These are phyloP conservation scores for Coemansia sp. DNA, from an alignment of 192 early-diverging fungal species.

Conservation along the genomic window DNA sequence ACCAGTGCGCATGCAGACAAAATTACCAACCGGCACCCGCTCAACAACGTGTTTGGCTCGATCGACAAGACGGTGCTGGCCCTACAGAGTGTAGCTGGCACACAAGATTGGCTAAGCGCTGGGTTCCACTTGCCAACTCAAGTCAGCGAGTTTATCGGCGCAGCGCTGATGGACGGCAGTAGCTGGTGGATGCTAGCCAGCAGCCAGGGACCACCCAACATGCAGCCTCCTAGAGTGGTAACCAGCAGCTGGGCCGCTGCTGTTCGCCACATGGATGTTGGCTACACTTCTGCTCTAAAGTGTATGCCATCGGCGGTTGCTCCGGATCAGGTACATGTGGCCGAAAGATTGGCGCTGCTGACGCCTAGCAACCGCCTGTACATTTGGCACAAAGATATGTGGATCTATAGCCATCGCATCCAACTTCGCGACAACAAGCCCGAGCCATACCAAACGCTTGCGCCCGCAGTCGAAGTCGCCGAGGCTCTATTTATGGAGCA, in stretches of 20 bases:
- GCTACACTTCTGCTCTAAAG: conserved; percentile 38
- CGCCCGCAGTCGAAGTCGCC: conserved; percentile 23
- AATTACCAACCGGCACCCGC: conserved; percentile 33
- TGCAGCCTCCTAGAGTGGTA: conserved; percentile 27
- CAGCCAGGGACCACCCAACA: conserved; percentile 19
- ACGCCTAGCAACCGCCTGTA: conserved; percentile 41
- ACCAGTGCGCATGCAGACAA: conserved; percentile 3
- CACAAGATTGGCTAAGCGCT: conserved; percentile 38
- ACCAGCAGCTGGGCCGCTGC: conserved; percentile 43
- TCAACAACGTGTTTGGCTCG: conserved; percentile 36
- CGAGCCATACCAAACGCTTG: conserved; percentile 36
- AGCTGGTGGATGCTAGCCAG: conserved; percentile 51
- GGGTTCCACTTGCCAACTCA: conserved; percentile 46
- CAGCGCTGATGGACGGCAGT: conserved; percentile 40
- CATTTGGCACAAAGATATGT: conserved; percentile 22
- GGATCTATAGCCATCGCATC: conserved; percentile 18
- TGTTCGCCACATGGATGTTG: conserved; percentile 53
- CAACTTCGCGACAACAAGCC: conserved; percentile 21
- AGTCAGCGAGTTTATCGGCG: conserved; percentile 48
- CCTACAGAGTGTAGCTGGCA: conserved; percentile 41
- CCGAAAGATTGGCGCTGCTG: conserved; percentile 39
- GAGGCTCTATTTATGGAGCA: conserved; percentile 21
- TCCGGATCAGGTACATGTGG: conserved; percentile 22
- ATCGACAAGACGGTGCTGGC: conserved; percentile 29
- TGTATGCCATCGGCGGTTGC: conserved; percentile 31